Evolutionary conservation across 2,329 filamentous ascomycete genomes (phyloP), one percentile per base, ranked within the genome.

Genomic region (Neurospora sp.): DNA sequence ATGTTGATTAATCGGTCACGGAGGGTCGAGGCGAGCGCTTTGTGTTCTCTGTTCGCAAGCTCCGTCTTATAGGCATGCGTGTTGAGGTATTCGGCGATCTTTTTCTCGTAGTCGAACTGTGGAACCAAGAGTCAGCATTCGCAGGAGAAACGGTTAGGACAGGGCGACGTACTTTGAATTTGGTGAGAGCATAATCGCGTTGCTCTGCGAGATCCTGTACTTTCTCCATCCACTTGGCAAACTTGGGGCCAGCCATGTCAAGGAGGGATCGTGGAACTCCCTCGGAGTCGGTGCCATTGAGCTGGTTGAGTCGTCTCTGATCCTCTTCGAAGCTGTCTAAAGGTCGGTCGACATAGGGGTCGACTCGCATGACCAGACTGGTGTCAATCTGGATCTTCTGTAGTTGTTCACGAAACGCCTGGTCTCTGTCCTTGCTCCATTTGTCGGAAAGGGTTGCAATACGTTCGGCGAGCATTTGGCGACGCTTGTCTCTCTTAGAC

Each of bases 321-420:
- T 84, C 82, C 67, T 82, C 80, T 46, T 82, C 80, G 46, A 83
- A 81, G 46, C 76, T 77, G 73, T 85, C 83, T 3, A 83, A 78
- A 1, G 82, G 81, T 23, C 81, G 78, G 66, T 82, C 81, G 28
- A 86, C 84, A 79, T 97, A 96, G 0, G 92, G 91, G 76, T 97
- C 91, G 68, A 96, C 92, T 74, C 92, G 89, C 79, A 93, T 89
- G 74, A 97, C 92, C 66, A 97, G 86, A 70, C 88, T 92, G 81
- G 94, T 93, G 79, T 97, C 94, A 73, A 92, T 89, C 81, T 97
- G 94, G n/a, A 97, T 88, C 74, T 92, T 92, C 76, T 96, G 91
- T 2, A 97, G 86, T 80, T 97, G 93, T 74, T 96, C 92, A 72
- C 94, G 89, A 80, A 97, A 98, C 76, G 93, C 89, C 72, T 87